Conservation (phyloP, 805 yeast genomes). For the Wickerhamomyces kurtzmanii region DNA sequence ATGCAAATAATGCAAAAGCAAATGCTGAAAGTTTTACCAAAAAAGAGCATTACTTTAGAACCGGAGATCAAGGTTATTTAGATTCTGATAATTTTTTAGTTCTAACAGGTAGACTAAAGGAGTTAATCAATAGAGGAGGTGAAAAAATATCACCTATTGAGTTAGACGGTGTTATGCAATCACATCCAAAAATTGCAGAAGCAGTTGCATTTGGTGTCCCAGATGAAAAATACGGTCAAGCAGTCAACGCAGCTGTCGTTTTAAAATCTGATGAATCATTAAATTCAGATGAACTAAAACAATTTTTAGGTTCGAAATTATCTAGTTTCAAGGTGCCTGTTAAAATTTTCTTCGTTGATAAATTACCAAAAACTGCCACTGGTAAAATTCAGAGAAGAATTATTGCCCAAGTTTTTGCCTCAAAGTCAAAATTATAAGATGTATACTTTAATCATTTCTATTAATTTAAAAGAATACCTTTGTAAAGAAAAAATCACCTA, state of each 20-base stretch:
- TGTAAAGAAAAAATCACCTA: too few species aligned
- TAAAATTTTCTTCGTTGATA: conserved; percentile 45
- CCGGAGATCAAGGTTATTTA: conserved; percentile 68
- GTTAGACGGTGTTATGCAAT: conserved; percentile 50
- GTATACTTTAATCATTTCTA: too few species aligned
- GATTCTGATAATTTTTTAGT: conserved; percentile 50
- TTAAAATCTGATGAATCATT: conserved; percentile 28
- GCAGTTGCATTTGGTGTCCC: conserved; percentile 65
- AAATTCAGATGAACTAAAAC: conserved; percentile 32
- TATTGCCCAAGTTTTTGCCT: conserved; percentile 42
- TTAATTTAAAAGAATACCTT: too few species aligned
- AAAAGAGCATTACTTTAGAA: conserved; percentile 51
- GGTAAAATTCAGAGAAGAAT: conserved; percentile 67
- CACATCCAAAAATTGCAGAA: conserved; percentile 53
- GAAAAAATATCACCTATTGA: conserved; percentile 72
- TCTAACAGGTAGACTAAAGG: conserved; percentile 65
- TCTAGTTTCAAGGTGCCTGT: conserved; percentile 54
- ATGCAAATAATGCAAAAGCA: conserved; percentile 63
- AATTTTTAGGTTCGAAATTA: conserved; percentile 33
- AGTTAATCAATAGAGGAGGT: conserved; percentile 68
- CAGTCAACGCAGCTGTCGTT: conserved; percentile 62
- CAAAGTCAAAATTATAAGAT: conserved; percentile 21
- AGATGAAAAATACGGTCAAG: conserved; percentile 62
- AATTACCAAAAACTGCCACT: conserved; percentile 68
- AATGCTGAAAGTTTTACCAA: conserved; percentile 55